Base-by-base conservation (phyloP, 192 early-diverging fungal genomes). In the Phycomyces blakesleeanus region DNA sequence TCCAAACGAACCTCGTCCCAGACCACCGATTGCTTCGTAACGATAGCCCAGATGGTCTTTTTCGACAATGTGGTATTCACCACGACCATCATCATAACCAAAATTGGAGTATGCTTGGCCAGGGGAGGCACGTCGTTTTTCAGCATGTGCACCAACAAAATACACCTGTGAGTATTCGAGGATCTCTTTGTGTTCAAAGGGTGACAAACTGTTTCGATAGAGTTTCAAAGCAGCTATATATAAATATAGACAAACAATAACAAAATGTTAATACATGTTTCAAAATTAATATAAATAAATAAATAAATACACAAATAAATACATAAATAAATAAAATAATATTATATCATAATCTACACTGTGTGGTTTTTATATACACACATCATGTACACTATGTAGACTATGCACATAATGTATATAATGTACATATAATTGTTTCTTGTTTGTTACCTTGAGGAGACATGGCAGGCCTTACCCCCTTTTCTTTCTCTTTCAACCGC, bases 1-100 rank as follows among this genome's bases (percentile, higher is more conserved):
- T 15, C 95, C 95, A 71, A 97, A 97, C 9, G 90, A 88, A 15
- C 91, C 92, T 68, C 96, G 96, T 57, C 96, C 96, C 40, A 98
- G 75, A 52, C 90, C 75, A 20, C 88, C 89, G 38, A 95, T 47
- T 37, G 96, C 78, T 74, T 98, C 96, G 76, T 96, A 98, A 11
- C 94, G 84, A 72, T 93, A 98, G 59, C 74, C 85, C 24, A 83
- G 44, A 75, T 98, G 96, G 76, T 98, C 96, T 59, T 91, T 85
- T 52, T 78, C 74, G 27, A 89, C 83, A 27, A 98, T 81, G 26
- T 90, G 81, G 51, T 95, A 95, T 63, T 98, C 96, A 16, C 96
- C 96, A 1, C 93, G 84, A 41, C 92, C 87, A 77, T 98, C 96
- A 74, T 96, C 96, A 55, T 63, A 55, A 0, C 61, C 61, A 42